phyloP scores from a whole-genome alignment of 2,329 filamentous ascomycete species.

The Xylaria sp. region DNA sequence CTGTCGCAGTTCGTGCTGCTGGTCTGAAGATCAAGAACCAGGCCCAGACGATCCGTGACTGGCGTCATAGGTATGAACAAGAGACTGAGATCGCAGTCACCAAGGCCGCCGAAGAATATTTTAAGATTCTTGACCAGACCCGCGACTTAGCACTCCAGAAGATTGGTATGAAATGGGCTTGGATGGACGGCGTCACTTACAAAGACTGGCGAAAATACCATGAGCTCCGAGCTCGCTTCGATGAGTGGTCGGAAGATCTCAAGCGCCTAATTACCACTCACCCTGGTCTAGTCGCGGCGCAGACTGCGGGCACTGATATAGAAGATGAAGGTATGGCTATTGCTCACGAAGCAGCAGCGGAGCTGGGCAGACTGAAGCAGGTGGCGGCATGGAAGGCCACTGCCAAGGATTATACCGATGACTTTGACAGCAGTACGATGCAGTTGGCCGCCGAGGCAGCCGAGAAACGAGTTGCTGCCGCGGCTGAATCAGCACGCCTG shows the following conservation, averaged over 20 bases:
- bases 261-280: constrained; percentile 79
- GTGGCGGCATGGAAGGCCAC: constrained; percentile 86
- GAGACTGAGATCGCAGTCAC: constrained; percentile 76
- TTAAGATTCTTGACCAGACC: constrained; percentile 83
- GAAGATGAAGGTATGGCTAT: constrained; percentile 83
- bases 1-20: constrained; percentile 68
- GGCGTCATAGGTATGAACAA: constrained; percentile 77
- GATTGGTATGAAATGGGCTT: constrained; percentile 94
- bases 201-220: constrained; percentile 98
- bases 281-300: constrained; percentile 74
- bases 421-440: constrained; percentile 78
- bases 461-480: constrained; percentile 48
- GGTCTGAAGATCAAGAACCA: constrained; percentile 79
- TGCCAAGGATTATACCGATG: constrained; percentile 76
- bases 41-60: constrained; percentile 79
- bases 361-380: constrained; percentile 83
- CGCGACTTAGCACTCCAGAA: constrained; percentile 87
- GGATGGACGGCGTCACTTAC: constrained; percentile 95
- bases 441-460: constrained; percentile 64
- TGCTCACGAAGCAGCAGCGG: constrained; percentile 80
- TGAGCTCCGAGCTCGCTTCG: constrained; percentile 82
- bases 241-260: constrained; percentile 85
- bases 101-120: constrained; percentile 79
- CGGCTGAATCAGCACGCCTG: constrained; percentile 40
- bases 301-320: constrained; percentile 72